Base-by-base conservation (phyloP, 495 filamentous ascomycete species). In the Penicillium psychrofluorescens region DNA sequence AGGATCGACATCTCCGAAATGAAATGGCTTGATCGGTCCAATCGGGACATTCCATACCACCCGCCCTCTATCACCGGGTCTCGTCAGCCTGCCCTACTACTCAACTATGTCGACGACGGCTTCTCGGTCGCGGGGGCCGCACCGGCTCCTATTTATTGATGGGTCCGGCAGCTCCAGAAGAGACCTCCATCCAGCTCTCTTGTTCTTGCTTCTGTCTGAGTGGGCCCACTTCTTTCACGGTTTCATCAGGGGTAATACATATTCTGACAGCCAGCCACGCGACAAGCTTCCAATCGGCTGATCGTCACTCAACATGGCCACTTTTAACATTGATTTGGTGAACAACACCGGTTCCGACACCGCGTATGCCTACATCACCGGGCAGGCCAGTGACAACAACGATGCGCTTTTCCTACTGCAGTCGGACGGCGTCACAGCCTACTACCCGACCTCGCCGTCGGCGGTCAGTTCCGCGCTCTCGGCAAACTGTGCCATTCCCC, bases 331-430 rank as follows among this genome's bases (percentile, higher is more conserved):
- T 48, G 74, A 69, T 12, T 61, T 89, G 14, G 66, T 76, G 49
- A 89, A 89, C 55, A 70, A 75, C 41, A 82, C 80, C 11, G 61
- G 63, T n/a, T 81, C 79, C 1, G 62, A 63, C 48, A 74, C 63
- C 22, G 78, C 82, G 15, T 86, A 77, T 55, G 85, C 78, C n/a
- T 86, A 84, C 50, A 73, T 88, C 48, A 87, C 81, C 1, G 85
- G 85, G 29, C 69, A 66, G 13, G 81, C 79, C 29, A 61, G 84
- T 36, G 76, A 83, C 56, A 74, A 77, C 13, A 70, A 74, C 64
- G 77, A 80, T 51, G 63, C 67, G 11, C 64, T 80, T 3, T 74
- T 81, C 40, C 66, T 88, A 14, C 68, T 89, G 32, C 70, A 79
- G 54, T 60, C 80, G 16, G 81, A 88, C 44, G 78, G 75, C 46